Percentiles rank a stretch among this genome's conserved stretches.
Conservation (phyloP, 2,329 filamentous ascomycete genomes). For the Exophiala mesophila region DNA sequence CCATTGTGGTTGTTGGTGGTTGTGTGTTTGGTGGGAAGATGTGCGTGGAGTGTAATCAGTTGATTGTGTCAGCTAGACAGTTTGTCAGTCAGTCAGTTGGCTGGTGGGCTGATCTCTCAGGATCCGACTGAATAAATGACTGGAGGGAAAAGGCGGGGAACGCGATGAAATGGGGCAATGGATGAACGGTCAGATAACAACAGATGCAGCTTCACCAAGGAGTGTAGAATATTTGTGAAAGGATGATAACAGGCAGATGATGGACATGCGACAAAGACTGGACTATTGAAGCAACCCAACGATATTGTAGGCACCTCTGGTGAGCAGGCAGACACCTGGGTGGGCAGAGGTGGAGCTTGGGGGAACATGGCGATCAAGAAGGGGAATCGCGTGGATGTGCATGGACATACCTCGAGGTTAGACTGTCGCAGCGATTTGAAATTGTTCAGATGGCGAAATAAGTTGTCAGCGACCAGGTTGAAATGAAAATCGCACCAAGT, state of each 20-base stretch:
- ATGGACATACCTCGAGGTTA: constrained; percentile 22
- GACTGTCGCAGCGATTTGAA: constrained; percentile 13
- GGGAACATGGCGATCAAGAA: constrained; percentile 12
- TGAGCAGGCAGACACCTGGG: constrained; percentile 19
- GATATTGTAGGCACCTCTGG: constrained; percentile 9
- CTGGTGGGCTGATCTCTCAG: too few species aligned
- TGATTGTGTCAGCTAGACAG: not conserved
- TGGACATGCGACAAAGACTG: constrained; percentile 17
- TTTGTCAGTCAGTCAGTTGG: constrained; percentile 10
- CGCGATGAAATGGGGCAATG: constrained; percentile 1
- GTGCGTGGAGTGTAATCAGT: not conserved
- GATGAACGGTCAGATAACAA: constrained; percentile 9
- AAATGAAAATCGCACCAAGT: constrained; percentile 6
- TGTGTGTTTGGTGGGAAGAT: not conserved
- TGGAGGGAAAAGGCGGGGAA: constrained; percentile 10
- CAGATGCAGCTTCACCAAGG: constrained; percentile 9
- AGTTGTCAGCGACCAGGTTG: constrained; percentile 20
- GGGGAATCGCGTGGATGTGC: constrained; percentile 5
- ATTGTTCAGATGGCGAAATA: constrained; percentile 9
- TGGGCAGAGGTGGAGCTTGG: not conserved
- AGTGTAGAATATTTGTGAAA: constrained; percentile 5
- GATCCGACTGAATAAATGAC: too few species aligned
- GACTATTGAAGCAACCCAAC: constrained; percentile 14
- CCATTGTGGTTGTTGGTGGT: constrained; percentile 22
- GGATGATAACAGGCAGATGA: constrained; percentile 2